Base-by-base conservation (phyloP, 2,329 filamentous ascomycete genomes). In the Furcasterigmium furcatum region DNA sequence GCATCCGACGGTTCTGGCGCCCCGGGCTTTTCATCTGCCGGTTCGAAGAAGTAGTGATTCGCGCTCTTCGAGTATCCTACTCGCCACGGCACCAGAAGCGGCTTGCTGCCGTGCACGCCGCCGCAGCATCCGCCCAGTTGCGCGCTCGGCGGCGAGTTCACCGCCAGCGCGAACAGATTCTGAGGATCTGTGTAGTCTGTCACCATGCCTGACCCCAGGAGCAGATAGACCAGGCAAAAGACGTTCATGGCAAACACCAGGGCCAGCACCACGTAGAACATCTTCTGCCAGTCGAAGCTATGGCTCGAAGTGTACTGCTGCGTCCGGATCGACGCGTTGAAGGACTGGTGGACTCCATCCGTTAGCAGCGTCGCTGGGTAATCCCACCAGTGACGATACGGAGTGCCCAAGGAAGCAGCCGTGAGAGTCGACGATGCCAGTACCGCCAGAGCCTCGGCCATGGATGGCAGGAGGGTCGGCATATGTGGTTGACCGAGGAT, bases 171-270 rank as follows among this genome's bases (percentile, higher is more conserved):
- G 55, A 91, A 91, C 3, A 91, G 67, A 58, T 91, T 91, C 44
- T 85, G 80, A 1, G 87, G 85, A 56, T 92, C 87, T 0, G 83
- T 87, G 58, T 87, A 91, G 65, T 92, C 88, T 1, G 85, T 91
- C 8, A 92, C 79, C 19, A 88, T 75, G 1, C 80, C 79, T 0
- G 69, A 68, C 6, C 68, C 59, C 51, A 76, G 70, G 39, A 78
- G 58, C 42, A 85, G 60, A 63, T 89, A 90, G 3, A 68, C 56
- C 1, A 89, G 66, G 46, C 85, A 87, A 32, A 84, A 67, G 21
- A 84, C 48, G 58, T 88, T 91, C 55, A 87, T 79, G 20, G 79
- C 51, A 55, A 90, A 87, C 2, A 87, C 82, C 13, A 82, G 63
- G 2, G 76, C 57, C 0, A 92, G 76, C 0, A 91, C 73, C 2